Evolutionary conservation across 2,329 filamentous ascomycete genomes (phyloP).

Genomic region (Claviceps arundinis): DNA sequence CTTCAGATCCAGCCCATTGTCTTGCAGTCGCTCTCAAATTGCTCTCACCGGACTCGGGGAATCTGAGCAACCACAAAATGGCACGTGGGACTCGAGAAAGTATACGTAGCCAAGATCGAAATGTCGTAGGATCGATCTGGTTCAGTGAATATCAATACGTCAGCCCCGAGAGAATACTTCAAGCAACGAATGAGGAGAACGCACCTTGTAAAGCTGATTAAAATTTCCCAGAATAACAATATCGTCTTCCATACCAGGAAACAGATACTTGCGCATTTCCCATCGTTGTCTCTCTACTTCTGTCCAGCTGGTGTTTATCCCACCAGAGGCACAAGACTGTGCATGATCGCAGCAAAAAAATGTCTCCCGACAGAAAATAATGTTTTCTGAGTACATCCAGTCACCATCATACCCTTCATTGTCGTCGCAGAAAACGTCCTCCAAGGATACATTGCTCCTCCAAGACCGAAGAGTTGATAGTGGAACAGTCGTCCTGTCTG

Average conservation of each 20-base stretch:
- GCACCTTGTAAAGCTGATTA: slow-evolving; percentile 95
- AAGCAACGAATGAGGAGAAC: slow-evolving; percentile 9
- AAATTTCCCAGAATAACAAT: slow-evolving; percentile 92
- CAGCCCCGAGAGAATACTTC: neutral
- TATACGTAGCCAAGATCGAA: slow-evolving; percentile 90
- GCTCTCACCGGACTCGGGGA: slow-evolving; percentile 81
- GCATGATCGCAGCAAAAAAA: slow-evolving; percentile 98
- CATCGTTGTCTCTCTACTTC: slow-evolving; percentile 72
- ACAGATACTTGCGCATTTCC: slow-evolving; percentile 86
- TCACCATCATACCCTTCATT: slow-evolving; percentile 56
- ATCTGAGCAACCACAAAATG: slow-evolving; percentile 89
- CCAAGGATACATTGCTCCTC: slow-evolving; percentile 59
- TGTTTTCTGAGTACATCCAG: slow-evolving; percentile 95
- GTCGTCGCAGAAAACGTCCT: slow-evolving; percentile 55
- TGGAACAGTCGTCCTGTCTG: slow-evolving; percentile 79
- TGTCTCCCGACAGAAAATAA: slow-evolving; percentile 85
- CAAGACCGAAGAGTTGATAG: slow-evolving; percentile 66
- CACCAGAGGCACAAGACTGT: slow-evolving; percentile 67
- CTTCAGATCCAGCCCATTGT: slow-evolving; percentile 71
- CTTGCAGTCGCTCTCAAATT: slow-evolving; percentile 71
- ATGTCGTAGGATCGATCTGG: slow-evolving; percentile 92
- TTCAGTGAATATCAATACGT: neutral
- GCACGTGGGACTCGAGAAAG: slow-evolving; percentile 74
- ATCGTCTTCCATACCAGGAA: slow-evolving; percentile 70
- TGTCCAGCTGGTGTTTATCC: slow-evolving; percentile 61